Evolutionary conservation across 345 rosid species (phyloP).

Genomic region (Lenwebbia sp.): DNA sequence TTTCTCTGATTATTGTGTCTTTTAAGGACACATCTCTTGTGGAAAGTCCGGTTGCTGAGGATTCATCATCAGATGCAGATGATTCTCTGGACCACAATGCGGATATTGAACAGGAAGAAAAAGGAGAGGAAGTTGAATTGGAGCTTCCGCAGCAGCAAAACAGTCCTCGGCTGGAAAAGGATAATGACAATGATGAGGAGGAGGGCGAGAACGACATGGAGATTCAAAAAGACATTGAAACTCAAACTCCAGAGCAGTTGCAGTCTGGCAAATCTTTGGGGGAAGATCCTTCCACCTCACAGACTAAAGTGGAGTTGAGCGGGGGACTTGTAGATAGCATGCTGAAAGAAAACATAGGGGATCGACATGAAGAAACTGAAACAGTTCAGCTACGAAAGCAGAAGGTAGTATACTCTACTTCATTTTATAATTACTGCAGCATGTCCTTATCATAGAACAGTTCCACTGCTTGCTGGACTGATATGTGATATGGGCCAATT

Average conservation of each 20-base stretch:
- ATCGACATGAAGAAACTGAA: constrained; percentile 30
- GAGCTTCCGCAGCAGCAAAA: constrained; percentile 30
- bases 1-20: neutral
- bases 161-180: constrained; percentile 24
- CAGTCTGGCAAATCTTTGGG: constrained; percentile 17
- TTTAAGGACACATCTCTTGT: constrained; percentile 51
- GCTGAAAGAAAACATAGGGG: constrained; percentile 15
- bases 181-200: constrained; percentile 19
- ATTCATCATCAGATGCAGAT: constrained; percentile 55
- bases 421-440: neutral
- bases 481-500: neutral
- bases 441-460: neutral
- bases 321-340: constrained; percentile 15
- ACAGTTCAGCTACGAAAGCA: constrained; percentile 28
- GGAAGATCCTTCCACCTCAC: constrained; percentile 33
- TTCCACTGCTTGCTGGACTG: neutral
- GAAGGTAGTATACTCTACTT: constrained; percentile 30
- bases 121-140: constrained; percentile 25
- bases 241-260: constrained; percentile 23
- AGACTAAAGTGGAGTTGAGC: constrained; percentile 23
- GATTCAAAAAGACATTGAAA: constrained; percentile 23
- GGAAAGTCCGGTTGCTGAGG: constrained; percentile 62
- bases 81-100: constrained; percentile 54
- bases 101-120: constrained; percentile 48
- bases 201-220: constrained; percentile 34